Percentiles rank a stretch among this genome's conserved stretches.
Evolutionary conservation across 2,329 filamentous ascomycete species (phyloP).

Genomic region (Cladobotryum protrusum): DNA sequence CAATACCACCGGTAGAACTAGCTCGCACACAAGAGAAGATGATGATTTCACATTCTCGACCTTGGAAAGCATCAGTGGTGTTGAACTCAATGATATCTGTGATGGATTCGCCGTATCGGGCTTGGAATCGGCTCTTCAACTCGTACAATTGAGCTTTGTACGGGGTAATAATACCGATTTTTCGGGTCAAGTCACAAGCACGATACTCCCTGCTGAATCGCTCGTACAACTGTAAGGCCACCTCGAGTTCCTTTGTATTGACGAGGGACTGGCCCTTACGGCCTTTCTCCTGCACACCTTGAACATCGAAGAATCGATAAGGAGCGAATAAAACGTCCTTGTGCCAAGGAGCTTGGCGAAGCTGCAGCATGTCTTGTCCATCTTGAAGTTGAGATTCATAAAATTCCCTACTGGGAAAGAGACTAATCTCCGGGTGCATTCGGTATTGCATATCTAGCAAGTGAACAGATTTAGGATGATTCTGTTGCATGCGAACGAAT

Average conservation of each 20-base stretch:
- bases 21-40: slow-evolving; percentile 98
- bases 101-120: slow-evolving; percentile 68
- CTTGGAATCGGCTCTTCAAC: slow-evolving; percentile 67
- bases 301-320: slow-evolving; percentile 95
- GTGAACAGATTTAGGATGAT: slow-evolving; percentile 81
- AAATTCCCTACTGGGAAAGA: slow-evolving; percentile 84
- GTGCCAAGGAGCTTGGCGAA: slow-evolving; percentile 83
- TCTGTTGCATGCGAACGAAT: slow-evolving; percentile 96
- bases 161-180: slow-evolving; percentile 94
- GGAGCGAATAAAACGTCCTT: slow-evolving; percentile 73
- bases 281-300: slow-evolving; percentile 78
- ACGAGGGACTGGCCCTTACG: slow-evolving; percentile 81
- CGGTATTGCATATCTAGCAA: slow-evolving; percentile 97
- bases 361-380: slow-evolving; percentile 70
- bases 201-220: slow-evolving; percentile 69
- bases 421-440: slow-evolving; percentile 96
- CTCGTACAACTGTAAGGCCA: slow-evolving; percentile 79
- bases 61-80: slow-evolving; percentile 96
- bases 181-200: slow-evolving; percentile 64
- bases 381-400: slow-evolving; percentile 86
- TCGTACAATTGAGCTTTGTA: slow-evolving; percentile 90
- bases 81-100: slow-evolving; percentile 88
- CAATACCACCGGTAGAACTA: slow-evolving; percentile 86
- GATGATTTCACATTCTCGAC: slow-evolving; percentile 93
- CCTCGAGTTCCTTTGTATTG: slow-evolving; percentile 79